Evolutionary conservation across 768 basidiomycete genomes (phyloP).

Genomic region (Filobasidium floriforme): DNA sequence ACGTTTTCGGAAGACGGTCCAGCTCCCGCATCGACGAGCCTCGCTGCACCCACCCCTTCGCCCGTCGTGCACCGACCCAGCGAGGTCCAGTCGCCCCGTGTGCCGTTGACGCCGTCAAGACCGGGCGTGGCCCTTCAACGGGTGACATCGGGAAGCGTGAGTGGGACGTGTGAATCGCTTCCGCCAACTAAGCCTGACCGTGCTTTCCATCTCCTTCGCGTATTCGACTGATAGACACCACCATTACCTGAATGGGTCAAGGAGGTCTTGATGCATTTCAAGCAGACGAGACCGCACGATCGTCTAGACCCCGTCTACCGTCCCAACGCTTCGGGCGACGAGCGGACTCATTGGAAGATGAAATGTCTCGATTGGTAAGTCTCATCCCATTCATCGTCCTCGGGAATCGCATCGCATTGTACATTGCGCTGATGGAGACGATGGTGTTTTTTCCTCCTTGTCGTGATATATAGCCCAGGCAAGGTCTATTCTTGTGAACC

Average conservation of each 20-base stretch:
- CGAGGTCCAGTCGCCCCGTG: not conserved
- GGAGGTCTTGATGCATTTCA: slow-evolving; percentile 7
- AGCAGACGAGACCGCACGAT: slow-evolving; percentile 7
- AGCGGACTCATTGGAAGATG: slow-evolving; percentile 69
- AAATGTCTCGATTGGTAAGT: slow-evolving; percentile 90
- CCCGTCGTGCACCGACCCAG: not conserved
- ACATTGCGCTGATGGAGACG: too few species aligned
- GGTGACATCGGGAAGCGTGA: slow-evolving; percentile 13
- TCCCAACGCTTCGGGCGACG: slow-evolving; percentile 16
- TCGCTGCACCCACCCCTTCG: not conserved
- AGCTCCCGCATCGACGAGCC: not conserved
- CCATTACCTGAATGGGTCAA: slow-evolving; percentile 18
- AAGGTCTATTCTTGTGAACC: slow-evolving; percentile 5
- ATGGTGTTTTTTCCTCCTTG: not conserved
- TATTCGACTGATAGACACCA: not conserved
- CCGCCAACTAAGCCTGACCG: too few species aligned
- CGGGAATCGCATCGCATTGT: too few species aligned
- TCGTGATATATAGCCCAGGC: not conserved
- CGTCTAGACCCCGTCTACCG: slow-evolving; percentile 13
- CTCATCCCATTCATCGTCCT: not conserved
- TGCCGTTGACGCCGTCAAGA: slow-evolving; percentile 15
- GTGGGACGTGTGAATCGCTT: slow-evolving; percentile 11
- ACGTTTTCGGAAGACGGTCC: slow-evolving; percentile 9
- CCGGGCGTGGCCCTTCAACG: slow-evolving; percentile 8
- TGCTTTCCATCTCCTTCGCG: too few species aligned